Conservation (phyloP, 768 basidiomycete genomes). For the Mycena albidolilacea region DNA sequence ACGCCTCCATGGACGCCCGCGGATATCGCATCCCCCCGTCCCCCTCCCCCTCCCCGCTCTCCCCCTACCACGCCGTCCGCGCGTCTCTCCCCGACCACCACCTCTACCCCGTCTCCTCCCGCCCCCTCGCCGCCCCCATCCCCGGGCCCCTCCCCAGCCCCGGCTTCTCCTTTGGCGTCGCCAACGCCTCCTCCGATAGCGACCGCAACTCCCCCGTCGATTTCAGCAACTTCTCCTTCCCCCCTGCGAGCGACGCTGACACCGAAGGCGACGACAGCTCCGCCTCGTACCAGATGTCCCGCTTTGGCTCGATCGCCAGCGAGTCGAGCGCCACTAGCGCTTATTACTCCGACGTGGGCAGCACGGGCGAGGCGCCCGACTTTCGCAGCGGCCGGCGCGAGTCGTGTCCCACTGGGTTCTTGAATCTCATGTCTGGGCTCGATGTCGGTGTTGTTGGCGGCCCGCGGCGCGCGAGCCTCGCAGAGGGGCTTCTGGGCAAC, state of each 20-base stretch:
- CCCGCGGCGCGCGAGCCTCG: constrained; percentile 40
- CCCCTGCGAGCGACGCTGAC: constrained; percentile 61
- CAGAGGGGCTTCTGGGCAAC: constrained; percentile 36
- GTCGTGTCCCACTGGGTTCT: constrained; percentile 60
- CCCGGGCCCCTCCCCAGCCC: constrained; percentile 75
- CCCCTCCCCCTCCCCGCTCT: constrained; percentile 61
- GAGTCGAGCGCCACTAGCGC: constrained; percentile 70
- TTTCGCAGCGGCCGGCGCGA: constrained; percentile 49
- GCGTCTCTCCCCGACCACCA: constrained; percentile 66
- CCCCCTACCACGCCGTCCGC: constrained; percentile 59
- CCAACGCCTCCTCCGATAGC: constrained; percentile 63
- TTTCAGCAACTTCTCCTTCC: constrained; percentile 62
- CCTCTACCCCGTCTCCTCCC: constrained; percentile 63
- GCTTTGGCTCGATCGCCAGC: constrained; percentile 76
- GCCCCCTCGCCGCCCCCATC: constrained; percentile 59
- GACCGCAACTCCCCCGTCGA: constrained; percentile 70
- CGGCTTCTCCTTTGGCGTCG: constrained; percentile 75
- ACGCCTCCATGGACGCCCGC: constrained; percentile 60
- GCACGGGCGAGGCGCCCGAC: constrained; percentile 51
- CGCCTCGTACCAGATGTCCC: constrained; percentile 64
- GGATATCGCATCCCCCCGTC: constrained; percentile 54
- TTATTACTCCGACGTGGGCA: constrained; percentile 63
- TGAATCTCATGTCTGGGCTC: constrained; percentile 60
- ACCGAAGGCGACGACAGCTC: constrained; percentile 63
- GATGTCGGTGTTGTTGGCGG: constrained; percentile 58